These are phyloP conservation scores for Cercospora berteroae DNA, from an alignment of 2,329 filamentous ascomycete genomes.

Conservation along the genomic window DNA sequence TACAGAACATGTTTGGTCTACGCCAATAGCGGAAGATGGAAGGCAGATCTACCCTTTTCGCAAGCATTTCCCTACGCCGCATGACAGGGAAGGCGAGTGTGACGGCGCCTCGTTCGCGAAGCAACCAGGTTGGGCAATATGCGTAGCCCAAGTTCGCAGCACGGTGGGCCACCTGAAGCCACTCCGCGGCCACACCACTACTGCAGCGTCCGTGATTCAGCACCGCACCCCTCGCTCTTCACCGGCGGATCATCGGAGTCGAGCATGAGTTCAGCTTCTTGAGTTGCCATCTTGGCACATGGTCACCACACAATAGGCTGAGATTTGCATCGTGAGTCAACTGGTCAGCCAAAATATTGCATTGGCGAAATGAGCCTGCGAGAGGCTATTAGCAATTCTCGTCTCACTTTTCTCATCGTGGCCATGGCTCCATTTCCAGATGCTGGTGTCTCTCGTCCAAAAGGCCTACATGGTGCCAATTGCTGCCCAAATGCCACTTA, in stretches of 20 bases:
- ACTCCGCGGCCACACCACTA: neutral
- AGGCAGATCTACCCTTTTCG: neutral
- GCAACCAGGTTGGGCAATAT: neutral
- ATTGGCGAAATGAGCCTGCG: neutral
- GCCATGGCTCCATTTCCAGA: slow-evolving; percentile 1
- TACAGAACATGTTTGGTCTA: neutral
- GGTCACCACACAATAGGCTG: neutral
- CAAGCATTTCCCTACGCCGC: neutral
- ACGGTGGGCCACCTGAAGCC: neutral
- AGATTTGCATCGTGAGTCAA: neutral
- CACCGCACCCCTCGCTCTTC: neutral
- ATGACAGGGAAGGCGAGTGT: neutral
- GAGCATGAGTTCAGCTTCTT: neutral
- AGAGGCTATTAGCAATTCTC: neutral
- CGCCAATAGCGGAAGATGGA: neutral
- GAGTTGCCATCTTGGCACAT: neutral
- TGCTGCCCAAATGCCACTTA: neutral
- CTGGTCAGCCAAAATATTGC: neutral
- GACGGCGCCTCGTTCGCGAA: neutral
- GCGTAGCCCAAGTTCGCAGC: neutral
- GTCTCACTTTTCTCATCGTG: neutral
- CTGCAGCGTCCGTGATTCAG: neutral
- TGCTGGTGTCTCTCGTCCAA: slow-evolving; percentile 7
- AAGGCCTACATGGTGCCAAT: slow-evolving; percentile 1
- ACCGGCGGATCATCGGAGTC: neutral